Evolutionary conservation across 768 basidiomycete species (phyloP), one percentile per base, ranked within the genome.

Genomic region (Ramaria rubella): DNA sequence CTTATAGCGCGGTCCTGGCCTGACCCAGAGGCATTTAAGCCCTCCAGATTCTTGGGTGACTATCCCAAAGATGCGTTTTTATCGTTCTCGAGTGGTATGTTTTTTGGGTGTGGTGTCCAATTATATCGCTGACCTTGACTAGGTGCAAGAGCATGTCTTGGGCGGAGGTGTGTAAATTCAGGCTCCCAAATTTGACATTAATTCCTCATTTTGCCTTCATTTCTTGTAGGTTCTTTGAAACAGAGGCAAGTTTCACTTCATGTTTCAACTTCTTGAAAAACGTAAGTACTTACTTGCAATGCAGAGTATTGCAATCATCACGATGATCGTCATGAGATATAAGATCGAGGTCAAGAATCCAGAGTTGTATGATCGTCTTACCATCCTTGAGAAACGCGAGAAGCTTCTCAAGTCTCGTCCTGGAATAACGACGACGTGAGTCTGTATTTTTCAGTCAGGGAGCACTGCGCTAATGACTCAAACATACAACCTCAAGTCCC

Each of bases 41-140:
- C 73, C 0, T 70, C 71, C 27, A 72, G 80, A 6, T 81, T 81
- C 69, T 65, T 81, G n/a, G 72, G 70, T 33, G 75, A 81, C 46
- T 82, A 77, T 75, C 73, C 76, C 21, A 70, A 73, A 33, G 80
- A 81, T 60, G 81, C 81, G 0, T 81, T 80, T 62, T 36, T 79
- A 26, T 78, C 80, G 3, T 81, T 81, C 62, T 78, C 75, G 53
- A 69, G 64, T 44, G 78, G 78, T 70, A 52, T 53, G 66, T 58
- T n/a, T 21, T 15, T 27, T 36, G 33, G 23, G 36, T 42, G 12
- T 38, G 3, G 31, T 3, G 7, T 53, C 17, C 2, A 19, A 42
- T 15, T 3, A 7, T 40, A n/a, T 38, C 9, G 33, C n/a, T 52
- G 4, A 23, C 4, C 2, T 7, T 36, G 4, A 33, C 33, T 43